phyloP scores from a whole-genome alignment of 2,329 filamentous ascomycete genomes.

The Alternaria arborescens region DNA sequence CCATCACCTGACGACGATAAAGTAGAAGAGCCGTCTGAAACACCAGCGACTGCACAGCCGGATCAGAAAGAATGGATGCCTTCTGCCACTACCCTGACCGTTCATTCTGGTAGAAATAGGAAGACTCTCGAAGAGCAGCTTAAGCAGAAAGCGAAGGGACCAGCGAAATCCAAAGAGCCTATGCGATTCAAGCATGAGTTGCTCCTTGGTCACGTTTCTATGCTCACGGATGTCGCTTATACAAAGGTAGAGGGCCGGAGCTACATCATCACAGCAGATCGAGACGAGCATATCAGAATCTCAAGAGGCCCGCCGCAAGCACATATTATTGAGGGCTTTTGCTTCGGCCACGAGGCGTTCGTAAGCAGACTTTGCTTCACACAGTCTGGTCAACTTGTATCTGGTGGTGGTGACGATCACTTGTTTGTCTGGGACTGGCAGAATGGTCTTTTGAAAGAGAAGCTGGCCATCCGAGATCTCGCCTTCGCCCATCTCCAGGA shows the following conservation, averaged over 20 bases:
- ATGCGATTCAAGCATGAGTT: constrained; percentile 76
- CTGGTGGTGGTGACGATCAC: constrained; percentile 84
- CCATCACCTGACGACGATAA: constrained; percentile 44
- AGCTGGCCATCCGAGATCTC: constrained; percentile 54
- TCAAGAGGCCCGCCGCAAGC: constrained; percentile 83
- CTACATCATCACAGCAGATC: constrained; percentile 73
- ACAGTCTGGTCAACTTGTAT: constrained; percentile 72
- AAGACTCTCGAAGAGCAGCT: constrained; percentile 66
- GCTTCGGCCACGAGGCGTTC: constrained; percentile 87
- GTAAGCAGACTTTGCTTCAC: constrained; percentile 78
- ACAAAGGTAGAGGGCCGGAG: constrained; percentile 59
- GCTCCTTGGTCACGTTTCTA: constrained; percentile 91
- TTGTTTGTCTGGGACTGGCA: constrained; percentile 87
- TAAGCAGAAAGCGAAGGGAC: constrained; percentile 53
- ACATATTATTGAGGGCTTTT: constrained; percentile 88
- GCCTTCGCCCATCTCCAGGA: constrained; percentile 31
- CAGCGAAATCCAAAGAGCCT: constrained; percentile 58
- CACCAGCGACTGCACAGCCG: constrained; percentile 25
- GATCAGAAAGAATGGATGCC: constrained; percentile 56
- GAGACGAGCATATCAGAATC: constrained; percentile 86
- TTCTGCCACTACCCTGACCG: constrained; percentile 65
- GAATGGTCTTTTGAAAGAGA: constrained; percentile 62
- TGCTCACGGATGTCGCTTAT: constrained; percentile 80
- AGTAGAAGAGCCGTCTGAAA: constrained; percentile 29
- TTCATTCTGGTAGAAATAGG: constrained; percentile 69